Percentiles rank a stretch among this genome's conserved stretches.
phyloP scores from a whole-genome alignment of 768 basidiomycete species.

The Galerina sulciceps region DNA sequence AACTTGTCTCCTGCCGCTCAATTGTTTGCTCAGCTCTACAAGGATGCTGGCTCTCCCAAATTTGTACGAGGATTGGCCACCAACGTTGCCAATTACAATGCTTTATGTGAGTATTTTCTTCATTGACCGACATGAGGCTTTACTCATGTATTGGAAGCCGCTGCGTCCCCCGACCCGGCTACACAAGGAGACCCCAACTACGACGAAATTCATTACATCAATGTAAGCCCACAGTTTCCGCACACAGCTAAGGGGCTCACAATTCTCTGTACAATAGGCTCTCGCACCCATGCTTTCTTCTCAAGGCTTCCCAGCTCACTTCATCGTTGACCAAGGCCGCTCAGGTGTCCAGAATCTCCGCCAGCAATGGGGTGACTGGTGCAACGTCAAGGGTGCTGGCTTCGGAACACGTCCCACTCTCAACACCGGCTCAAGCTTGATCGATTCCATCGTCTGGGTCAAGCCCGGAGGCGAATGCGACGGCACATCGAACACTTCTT shows the following conservation, averaged over 20 bases:
- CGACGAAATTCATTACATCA: conserved; percentile 64
- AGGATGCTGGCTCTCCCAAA: conserved; percentile 51
- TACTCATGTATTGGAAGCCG: conserved; percentile 38
- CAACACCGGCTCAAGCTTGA: conserved; percentile 18
- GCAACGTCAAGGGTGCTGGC: conserved; percentile 31
- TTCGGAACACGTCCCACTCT: conserved; percentile 39
- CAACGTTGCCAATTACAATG: conserved; percentile 55
- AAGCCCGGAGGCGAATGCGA: conserved; percentile 47
- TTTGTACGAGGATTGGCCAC: conserved; percentile 67
- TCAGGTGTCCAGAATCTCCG: conserved; percentile 67
- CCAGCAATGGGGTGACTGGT: conserved; percentile 57
- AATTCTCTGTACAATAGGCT: conserved; percentile 36
- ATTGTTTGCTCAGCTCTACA: conserved; percentile 55
- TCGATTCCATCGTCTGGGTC: conserved; percentile 45
- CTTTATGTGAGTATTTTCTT: conserved; percentile 31
- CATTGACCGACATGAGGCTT: conserved; percentile 14
- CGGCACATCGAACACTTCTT: conserved; percentile 37
- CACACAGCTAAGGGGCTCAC: not conserved
- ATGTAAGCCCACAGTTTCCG: conserved; percentile 31
- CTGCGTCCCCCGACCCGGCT: conserved; percentile 61
- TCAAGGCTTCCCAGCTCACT: conserved; percentile 58
- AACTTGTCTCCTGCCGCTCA: conserved; percentile 63
- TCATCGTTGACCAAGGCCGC: conserved; percentile 72
- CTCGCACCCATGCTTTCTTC: conserved; percentile 50
- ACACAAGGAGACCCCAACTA: conserved; percentile 66